Percentiles rank a stretch among this genome's conserved stretches.
phyloP scores from a whole-genome alignment of 2,329 filamentous ascomycete species.

The Dothideomycetidae sp. region DNA sequence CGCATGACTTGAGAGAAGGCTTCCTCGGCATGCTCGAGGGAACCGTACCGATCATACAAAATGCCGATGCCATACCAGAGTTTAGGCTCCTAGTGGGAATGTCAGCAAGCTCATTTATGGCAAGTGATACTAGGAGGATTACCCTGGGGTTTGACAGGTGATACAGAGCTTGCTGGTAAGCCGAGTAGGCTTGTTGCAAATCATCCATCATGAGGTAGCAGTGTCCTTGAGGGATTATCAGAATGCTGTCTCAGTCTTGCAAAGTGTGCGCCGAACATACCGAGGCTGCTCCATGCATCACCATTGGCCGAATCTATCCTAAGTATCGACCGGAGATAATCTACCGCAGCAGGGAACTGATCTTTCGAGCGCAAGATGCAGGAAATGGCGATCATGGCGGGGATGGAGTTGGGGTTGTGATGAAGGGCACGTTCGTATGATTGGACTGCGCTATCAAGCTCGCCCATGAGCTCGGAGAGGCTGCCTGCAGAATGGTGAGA shows the following conservation, averaged over 20 bases:
- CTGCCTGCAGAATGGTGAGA: slow-evolving; percentile 44
- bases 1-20: slow-evolving; percentile 98
- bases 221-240: slow-evolving; percentile 49
- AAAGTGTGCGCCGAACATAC: slow-evolving; percentile 35
- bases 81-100: slow-evolving; percentile 62
- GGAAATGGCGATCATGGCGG: slow-evolving; percentile 88
- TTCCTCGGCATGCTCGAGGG: slow-evolving; percentile 91
- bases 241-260: not conserved
- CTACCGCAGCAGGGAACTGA: slow-evolving; percentile 84
- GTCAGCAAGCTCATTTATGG: not conserved
- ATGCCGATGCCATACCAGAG: slow-evolving; percentile 99
- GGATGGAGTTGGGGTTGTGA: slow-evolving; percentile 76
- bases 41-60: slow-evolving; percentile 90
- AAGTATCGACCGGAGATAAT: slow-evolving; percentile 80
- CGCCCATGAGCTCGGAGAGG: slow-evolving; percentile 74
- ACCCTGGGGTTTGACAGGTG: slow-evolving; percentile 90
- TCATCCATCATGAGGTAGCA: slow-evolving; percentile 99
- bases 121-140: slow-evolving; percentile 17
- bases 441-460: slow-evolving; percentile 74
- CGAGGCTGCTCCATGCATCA: slow-evolving; percentile 91
- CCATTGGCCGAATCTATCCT: slow-evolving; percentile 82
- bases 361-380: slow-evolving; percentile 83
- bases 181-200: slow-evolving; percentile 87
- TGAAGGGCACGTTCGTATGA: slow-evolving; percentile 83
- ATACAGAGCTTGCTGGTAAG: slow-evolving; percentile 89